Percentiles rank a stretch among this genome's conserved stretches.
phyloP scores from a whole-genome alignment of 169 alveolate species.

The Eimeria necatrix region DNA sequence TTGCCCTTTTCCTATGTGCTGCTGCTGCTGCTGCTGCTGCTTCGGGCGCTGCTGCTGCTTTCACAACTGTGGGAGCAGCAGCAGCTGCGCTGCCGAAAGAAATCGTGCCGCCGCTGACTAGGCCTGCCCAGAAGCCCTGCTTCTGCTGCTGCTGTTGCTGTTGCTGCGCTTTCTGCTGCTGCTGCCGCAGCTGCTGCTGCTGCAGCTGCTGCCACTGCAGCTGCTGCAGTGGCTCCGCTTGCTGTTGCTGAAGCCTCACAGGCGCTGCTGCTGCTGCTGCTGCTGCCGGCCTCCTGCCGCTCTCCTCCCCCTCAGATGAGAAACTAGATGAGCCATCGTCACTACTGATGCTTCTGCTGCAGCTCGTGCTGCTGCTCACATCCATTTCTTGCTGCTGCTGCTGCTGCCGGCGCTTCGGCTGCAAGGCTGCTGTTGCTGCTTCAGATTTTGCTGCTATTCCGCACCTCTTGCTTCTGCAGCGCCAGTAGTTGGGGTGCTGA shows the following conservation, averaged over 20 bases:
- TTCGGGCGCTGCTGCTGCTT: constrained; percentile 9
- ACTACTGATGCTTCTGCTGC: constrained; percentile 46
- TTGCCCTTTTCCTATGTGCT: not conserved
- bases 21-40: constrained; percentile 28
- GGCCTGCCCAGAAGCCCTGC: constrained; percentile 41
- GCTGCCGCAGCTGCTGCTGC: constrained; percentile 39
- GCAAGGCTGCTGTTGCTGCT: not conserved
- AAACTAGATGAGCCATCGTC: constrained; percentile 12
- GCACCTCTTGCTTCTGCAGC: not conserved
- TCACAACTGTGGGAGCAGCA: not conserved
- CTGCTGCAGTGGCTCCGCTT: constrained; percentile 11
- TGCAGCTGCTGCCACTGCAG: constrained; percentile 24
- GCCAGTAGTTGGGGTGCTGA: not conserved
- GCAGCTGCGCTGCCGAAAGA: constrained; percentile 26
- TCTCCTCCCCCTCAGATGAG: not conserved
- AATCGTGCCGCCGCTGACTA: constrained; percentile 6
- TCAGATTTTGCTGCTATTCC: not conserved
- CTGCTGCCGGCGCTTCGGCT: constrained; percentile 25
- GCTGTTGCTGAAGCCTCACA: constrained; percentile 22
- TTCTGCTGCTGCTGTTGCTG: constrained; percentile 27
- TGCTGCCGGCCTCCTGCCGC: not conserved
- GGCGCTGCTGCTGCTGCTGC: constrained; percentile 37
- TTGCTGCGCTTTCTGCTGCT: not conserved
- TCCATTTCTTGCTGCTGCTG: constrained; percentile 48
- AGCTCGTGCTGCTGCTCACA: constrained; percentile 22